phyloP scores from a whole-genome alignment of 2,329 filamentous ascomycete genomes.

The Pseudomassariella vexata region DNA sequence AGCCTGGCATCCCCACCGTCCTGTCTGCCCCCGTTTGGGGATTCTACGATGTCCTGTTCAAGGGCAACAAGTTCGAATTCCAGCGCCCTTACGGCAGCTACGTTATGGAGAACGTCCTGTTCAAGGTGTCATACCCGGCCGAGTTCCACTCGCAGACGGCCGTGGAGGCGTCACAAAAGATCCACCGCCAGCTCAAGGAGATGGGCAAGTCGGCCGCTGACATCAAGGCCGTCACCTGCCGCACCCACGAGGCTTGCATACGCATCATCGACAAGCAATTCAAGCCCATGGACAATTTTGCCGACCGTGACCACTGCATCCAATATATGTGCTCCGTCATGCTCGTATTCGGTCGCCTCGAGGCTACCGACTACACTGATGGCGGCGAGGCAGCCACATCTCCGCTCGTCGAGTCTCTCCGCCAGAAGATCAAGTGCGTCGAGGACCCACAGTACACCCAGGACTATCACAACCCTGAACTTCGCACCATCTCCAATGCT shows the following conservation, averaged over 20 bases:
- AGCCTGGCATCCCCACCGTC: slow-evolving; percentile 85
- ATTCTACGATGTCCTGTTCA: slow-evolving; percentile 98
- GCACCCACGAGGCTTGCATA: slow-evolving; percentile 96
- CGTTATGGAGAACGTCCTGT: slow-evolving; percentile 99
- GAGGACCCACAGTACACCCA: slow-evolving; percentile 92
- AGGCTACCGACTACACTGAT: slow-evolving; percentile 90
- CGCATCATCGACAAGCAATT: slow-evolving; percentile 99
- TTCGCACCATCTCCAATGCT: slow-evolving; percentile 96
- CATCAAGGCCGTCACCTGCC: slow-evolving; percentile 88
- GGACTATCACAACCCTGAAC: slow-evolving; percentile 90
- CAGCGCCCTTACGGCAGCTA: slow-evolving; percentile 96
- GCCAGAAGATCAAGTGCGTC: slow-evolving; percentile 90
- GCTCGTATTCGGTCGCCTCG: slow-evolving; percentile 90
- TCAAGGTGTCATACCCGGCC: slow-evolving; percentile 99
- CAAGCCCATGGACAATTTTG: slow-evolving; percentile 99
- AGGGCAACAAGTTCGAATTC: slow-evolving; percentile 93
- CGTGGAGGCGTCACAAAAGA: slow-evolving; percentile 86
- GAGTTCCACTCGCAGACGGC: slow-evolving; percentile 99
- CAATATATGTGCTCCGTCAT: slow-evolving; percentile 99
- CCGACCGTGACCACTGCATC: slow-evolving; percentile 98
- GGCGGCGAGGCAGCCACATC: slow-evolving; percentile 88
- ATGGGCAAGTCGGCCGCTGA: slow-evolving; percentile 88
- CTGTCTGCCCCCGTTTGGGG: slow-evolving; percentile 92
- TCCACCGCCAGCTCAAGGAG: slow-evolving; percentile 75
- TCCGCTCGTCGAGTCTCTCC: slow-evolving; percentile 80